Percentiles rank a stretch among this genome's conserved stretches.
phyloP scores from a whole-genome alignment of 2,329 filamentous ascomycete species.

The Xylaria sp. region DNA sequence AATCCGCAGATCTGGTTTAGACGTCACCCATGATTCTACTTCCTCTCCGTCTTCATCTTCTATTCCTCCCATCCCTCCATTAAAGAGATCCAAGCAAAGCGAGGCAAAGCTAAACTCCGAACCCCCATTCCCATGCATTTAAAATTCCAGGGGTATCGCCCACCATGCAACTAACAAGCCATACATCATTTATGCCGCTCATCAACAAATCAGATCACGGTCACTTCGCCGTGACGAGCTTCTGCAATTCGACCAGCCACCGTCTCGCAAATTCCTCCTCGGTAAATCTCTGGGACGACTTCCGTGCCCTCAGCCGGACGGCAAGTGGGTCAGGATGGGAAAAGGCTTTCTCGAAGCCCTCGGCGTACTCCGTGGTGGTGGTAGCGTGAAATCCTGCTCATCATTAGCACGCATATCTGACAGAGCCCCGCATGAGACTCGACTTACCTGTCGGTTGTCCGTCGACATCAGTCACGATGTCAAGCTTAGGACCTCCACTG shows the following conservation, averaged over 20 bases:
- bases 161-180: conserved; percentile 6
- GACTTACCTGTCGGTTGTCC: conserved; percentile 77
- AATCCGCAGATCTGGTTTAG: background rate
- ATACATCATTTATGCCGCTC: conserved; percentile 7
- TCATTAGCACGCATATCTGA: background rate
- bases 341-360: conserved; percentile 81
- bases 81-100: conserved; percentile 17
- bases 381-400: conserved; percentile 82
- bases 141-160: conserved; percentile 33
- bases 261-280: conserved; percentile 84
- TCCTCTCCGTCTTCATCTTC: background rate
- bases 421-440: background rate
- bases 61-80: background rate
- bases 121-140: conserved; percentile 25
- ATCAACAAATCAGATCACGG: background rate
- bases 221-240: conserved; percentile 66
- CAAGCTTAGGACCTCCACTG: conserved; percentile 89
- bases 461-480: conserved; percentile 87
- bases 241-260: conserved; percentile 81
- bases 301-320: conserved; percentile 79
- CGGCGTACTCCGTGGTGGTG: conserved; percentile 80
- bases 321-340: conserved; percentile 75
- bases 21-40: background rate
- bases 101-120: conserved; percentile 35
- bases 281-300: conserved; percentile 84